A percentile compares a stretch with the other conserved stretches of the same genome.
Evolutionary conservation across 2,329 filamentous ascomycete species (phyloP).

Genomic region (Aspergillus bombycis): DNA sequence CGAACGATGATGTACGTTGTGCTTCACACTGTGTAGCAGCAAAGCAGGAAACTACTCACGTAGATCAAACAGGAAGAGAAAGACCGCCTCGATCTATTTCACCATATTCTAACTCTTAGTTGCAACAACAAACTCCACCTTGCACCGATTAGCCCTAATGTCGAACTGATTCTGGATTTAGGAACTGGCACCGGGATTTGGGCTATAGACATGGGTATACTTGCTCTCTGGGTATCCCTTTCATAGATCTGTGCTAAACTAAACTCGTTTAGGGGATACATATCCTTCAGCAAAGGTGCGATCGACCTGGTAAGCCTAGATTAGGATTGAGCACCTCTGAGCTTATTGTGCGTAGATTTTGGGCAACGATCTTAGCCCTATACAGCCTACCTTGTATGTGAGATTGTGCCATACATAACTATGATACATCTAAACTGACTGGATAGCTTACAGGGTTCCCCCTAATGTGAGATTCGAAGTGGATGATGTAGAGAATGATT

Average conservation of each 20-base stretch:
- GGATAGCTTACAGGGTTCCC: not conserved
- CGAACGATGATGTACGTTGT: not conserved
- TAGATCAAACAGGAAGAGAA: not conserved
- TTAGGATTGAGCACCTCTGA: not conserved
- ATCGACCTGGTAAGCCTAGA: not conserved
- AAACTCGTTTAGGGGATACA: not conserved
- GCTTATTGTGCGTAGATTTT: not conserved
- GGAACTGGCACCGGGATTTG: not conserved
- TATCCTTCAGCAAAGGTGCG: not conserved
- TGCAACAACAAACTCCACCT: not conserved
- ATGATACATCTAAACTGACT: not conserved
- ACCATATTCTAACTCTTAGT: not conserved
- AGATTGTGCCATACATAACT: not conserved
- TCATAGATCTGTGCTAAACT: not conserved
- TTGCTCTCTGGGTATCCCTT: not conserved
- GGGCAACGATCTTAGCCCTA: not conserved
- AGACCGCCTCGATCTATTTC: not conserved
- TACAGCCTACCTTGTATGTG: not conserved
- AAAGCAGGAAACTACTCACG: not conserved
- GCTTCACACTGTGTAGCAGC: not conserved
- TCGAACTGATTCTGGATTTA: not conserved
- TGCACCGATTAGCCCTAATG: not conserved
- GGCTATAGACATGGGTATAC: not conserved
- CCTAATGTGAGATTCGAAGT: slow-evolving; percentile 15
- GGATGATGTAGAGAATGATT: slow-evolving; percentile 12